Evolutionary conservation across 129 eudicot genomes (phyloP), one percentile per base, ranked within the genome.

Genomic region (Centaurea solstitialis): DNA sequence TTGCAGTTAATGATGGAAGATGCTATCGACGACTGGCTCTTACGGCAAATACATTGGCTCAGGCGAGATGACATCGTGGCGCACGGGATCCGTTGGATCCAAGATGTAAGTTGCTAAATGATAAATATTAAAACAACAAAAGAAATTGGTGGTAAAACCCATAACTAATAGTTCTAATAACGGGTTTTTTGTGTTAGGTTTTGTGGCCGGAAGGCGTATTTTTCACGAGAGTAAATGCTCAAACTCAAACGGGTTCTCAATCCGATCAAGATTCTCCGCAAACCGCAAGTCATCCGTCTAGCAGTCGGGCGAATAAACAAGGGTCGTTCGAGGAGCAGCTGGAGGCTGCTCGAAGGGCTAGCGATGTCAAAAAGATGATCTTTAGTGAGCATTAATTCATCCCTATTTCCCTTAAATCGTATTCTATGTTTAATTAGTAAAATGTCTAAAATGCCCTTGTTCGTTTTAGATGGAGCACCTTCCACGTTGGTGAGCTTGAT

Each of bases 1-100:
- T 83, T 96, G 88, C 99, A 96, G 87, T 82, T 96, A 74, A 88
- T 96, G 85, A 96, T 96, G 99, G 99, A 96, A 86, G 99, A 96
- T 86, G 99, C 99, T 40, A 88, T 96, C 81, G 99, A 96, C 74
- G 99, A 96, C 85, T 96, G 99, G 99, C 94, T 96, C 38, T 76
- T 96, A 73, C 81, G 90, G 88, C 97, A 96, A 79, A 96, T 96
- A 68, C 97, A 91, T 69, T 91, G 90, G 98, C 96, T 96, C 72
- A 90, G 98, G 40, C 87, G 97, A 87, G 99, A 93, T 33, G 92
- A 93, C 68, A 87, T 91, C 73, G 83, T 93, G 78, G 96, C 98
- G 76, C 85, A 85, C 9, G 98, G 97, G 50, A 91, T 96, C 53
- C 95, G 81, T 70, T 96, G 98, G 99, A 85, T 96, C 84, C 97